Evolutionary conservation across 352 stramenopile genomes (phyloP).

Genomic region (Phytopythium kandeliae): DNA sequence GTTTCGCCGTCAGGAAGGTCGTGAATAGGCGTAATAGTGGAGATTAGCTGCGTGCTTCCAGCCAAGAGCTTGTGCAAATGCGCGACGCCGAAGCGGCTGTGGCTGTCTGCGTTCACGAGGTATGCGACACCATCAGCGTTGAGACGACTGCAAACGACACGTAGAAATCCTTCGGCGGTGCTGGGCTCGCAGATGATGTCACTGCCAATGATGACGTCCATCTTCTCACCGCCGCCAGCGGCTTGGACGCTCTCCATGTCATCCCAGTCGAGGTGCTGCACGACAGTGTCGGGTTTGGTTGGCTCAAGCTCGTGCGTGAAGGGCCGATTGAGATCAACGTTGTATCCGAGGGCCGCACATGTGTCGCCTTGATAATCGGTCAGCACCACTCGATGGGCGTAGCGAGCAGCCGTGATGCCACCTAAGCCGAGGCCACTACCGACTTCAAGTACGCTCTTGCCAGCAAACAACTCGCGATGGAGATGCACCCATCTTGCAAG

Average conservation of each 20-base stretch:
- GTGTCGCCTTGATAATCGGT: conserved; percentile 86
- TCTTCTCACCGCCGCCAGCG: conserved; percentile 26
- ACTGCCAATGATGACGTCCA: conserved; percentile 80
- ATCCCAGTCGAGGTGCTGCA: conserved; percentile 78
- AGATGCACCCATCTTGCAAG: conserved; percentile 79
- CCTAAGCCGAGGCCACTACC: conserved; percentile 76
- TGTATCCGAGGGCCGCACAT: conserved; percentile 69
- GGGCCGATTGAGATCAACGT: conserved; percentile 62
- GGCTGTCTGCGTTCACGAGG: conserved; percentile 83
- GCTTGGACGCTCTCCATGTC: conserved; percentile 52
- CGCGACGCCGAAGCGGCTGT: conserved; percentile 79
- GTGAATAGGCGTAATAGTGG: conserved; percentile 62
- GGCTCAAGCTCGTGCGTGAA: conserved; percentile 68
- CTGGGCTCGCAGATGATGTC: conserved; percentile 87
- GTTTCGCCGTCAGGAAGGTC: conserved; percentile 45
- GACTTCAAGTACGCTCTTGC: conserved; percentile 74
- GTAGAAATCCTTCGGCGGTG: conserved; percentile 83
- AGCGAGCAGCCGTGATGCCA: conserved; percentile 70
- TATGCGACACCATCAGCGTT: conserved; percentile 54
- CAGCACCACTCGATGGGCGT: conserved; percentile 51
- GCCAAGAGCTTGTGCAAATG: conserved; percentile 67
- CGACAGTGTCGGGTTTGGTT: conserved; percentile 38
- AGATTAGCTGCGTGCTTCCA: conserved; percentile 48
- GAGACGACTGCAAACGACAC: conserved; percentile 63
- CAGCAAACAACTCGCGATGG: conserved; percentile 64